phyloP scores from a whole-genome alignment of 2,329 filamentous ascomycete genomes.

The Mycogone perniciosa region DNA sequence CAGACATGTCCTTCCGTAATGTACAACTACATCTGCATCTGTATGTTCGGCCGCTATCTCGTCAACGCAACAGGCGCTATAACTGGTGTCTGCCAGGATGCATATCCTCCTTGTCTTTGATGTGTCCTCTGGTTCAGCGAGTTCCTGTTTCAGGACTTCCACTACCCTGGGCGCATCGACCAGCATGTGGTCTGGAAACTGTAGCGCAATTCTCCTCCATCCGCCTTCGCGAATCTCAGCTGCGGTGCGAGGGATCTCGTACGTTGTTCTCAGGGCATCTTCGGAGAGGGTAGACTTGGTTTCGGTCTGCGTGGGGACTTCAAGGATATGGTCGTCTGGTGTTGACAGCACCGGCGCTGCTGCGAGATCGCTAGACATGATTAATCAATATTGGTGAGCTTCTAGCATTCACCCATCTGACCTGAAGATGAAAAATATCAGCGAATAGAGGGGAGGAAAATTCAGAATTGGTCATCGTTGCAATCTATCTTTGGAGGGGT shows the following conservation, averaged over 20 bases:
- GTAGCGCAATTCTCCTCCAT: constrained; percentile 78
- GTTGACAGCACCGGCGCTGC: constrained; percentile 57
- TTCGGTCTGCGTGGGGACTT: constrained; percentile 38
- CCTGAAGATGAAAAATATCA: neutral
- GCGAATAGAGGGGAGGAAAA: constrained; percentile 4
- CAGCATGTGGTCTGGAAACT: constrained; percentile 93
- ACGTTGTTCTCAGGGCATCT: constrained; percentile 67
- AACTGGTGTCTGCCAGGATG: constrained; percentile 91
- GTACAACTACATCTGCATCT: constrained; percentile 82
- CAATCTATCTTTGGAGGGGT: constrained; percentile 10
- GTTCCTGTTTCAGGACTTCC: constrained; percentile 39
- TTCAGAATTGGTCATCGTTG: constrained; percentile 1
- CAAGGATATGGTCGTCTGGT: constrained; percentile 53
- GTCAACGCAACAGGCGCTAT: constrained; percentile 94
- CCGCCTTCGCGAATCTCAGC: constrained; percentile 63
- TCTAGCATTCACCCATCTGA: neutral
- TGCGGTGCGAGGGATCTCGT: constrained; percentile 79
- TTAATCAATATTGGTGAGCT: neutral
- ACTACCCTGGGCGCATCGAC: constrained; percentile 77
- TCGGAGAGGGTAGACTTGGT: constrained; percentile 40
- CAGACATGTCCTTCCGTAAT: constrained; percentile 88
- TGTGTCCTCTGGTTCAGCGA: constrained; percentile 14
- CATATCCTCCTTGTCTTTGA: constrained; percentile 49
- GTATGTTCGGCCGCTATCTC: constrained; percentile 94
- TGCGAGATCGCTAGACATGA: constrained; percentile 43